Evolutionary conservation across 108 stramenopile species (phyloP).

Genomic region (Skeletonema tropicum): DNA sequence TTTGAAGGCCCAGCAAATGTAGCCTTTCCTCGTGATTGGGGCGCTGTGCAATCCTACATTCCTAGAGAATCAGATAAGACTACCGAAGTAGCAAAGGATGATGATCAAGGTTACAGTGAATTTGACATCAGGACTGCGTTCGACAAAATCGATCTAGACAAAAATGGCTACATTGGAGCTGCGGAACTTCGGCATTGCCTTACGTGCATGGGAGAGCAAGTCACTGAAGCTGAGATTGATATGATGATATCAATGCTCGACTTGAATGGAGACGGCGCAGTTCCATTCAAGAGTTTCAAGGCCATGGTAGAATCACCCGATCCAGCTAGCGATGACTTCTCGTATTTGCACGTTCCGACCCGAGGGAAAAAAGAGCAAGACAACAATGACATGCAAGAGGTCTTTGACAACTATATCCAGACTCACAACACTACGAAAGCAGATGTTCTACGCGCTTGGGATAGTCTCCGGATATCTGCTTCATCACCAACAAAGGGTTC

Average conservation of each 20-base stretch:
- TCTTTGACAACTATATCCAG: slow-evolving; percentile 3
- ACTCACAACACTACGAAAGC: slow-evolving; percentile 24
- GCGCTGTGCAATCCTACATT: slow-evolving; percentile 63
- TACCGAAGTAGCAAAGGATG: slow-evolving; percentile 1
- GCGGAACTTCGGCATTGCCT: slow-evolving; percentile 81
- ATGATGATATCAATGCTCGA: slow-evolving; percentile 90
- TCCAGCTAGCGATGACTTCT: slow-evolving; percentile 66
- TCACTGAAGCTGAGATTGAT: slow-evolving; percentile 85
- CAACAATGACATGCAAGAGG: slow-evolving; percentile 12
- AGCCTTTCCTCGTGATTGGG: slow-evolving; percentile 74
- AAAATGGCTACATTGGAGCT: slow-evolving; percentile 76
- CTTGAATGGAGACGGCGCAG: slow-evolving; percentile 83
- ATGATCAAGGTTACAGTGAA: slow-evolving; percentile 56
- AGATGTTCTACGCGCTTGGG: slow-evolving; percentile 31
- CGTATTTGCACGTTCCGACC: slow-evolving; percentile 12
- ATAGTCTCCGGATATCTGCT: slow-evolving; percentile 11
- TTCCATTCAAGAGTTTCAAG: slow-evolving; percentile 76
- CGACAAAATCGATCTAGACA: slow-evolving; percentile 76
- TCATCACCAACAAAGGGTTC: slow-evolving; percentile 8
- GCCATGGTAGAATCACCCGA: slow-evolving; percentile 70
- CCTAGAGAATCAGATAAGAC: slow-evolving; percentile 39
- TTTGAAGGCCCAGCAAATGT: slow-evolving; percentile 50
- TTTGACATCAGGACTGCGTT: slow-evolving; percentile 78
- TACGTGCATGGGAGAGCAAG: slow-evolving; percentile 87
- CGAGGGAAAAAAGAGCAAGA: slow-evolving; percentile 12